Evolutionary conservation across 306 rosid genomes (phyloP), one percentile per base, ranked within the genome.

Genomic region (Acacia acuminata): DNA sequence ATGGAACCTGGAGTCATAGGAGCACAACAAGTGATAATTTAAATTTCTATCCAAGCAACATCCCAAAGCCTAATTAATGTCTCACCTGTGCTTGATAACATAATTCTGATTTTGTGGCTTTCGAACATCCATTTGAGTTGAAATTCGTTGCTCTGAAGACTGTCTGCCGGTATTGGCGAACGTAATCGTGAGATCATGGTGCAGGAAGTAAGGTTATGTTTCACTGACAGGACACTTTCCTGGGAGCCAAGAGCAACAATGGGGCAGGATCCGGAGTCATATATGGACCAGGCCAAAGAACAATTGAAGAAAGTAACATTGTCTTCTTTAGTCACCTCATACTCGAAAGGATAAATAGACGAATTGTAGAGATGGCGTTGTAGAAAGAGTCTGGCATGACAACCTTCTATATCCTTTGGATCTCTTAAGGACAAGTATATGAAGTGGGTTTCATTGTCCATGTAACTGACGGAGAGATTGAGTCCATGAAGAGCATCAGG

Each of bases 291-390:
- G 17, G 3, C 0, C 0, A 22, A 17, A 51, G 58, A 51, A 51
- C 84, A 84, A 3, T 20, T n/a, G 68, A 80, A 84, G 82, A 84
- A 70, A 19, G 87, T 69, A 48, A 12, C 71, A 48, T 34, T 63
- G 27, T n/a, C 1, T 30, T 30, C 32, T 0, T 8, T 1, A n/a
- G 3, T 0, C 14, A 1, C 10, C 2, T 1, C 17, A 13, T 14
- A 51, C 58, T 5, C 22, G 0, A 51, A 51, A 51, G 58, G 58
- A 51, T 51, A 2, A 51, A 17, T 17, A 50, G 58, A 17, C 17
- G 58, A 51, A 2, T 6, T 51, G 58, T 51, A 17, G 22, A 51
- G 58, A 51, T 22, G 10, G 7, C 22, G 58, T 51, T 51, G 58
- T 6, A 51, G 22, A 51, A 51, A 51, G 22, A 17, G 10, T 51